phyloP scores from a whole-genome alignment of 257 asterid species.

The Penstemon barbatus region DNA sequence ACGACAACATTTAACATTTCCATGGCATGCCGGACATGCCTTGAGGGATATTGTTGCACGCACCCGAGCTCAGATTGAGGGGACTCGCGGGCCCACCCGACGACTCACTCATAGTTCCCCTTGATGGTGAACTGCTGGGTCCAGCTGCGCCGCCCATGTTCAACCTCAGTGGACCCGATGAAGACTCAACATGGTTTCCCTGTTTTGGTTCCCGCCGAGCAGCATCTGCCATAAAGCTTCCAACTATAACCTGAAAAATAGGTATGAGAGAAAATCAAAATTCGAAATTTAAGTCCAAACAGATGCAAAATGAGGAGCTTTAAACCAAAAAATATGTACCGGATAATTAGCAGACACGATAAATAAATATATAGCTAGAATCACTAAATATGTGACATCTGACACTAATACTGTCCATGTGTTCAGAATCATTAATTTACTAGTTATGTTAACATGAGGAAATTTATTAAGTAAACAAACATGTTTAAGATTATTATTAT shows the following conservation, averaged over 20 bases:
- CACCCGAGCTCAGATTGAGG: constrained; percentile 35
- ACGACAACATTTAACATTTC: constrained; percentile 27
- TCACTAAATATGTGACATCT: too few relatives aligned
- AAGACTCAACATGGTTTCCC: constrained; percentile 29
- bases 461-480: neutral
- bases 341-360: neutral
- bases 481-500: neutral
- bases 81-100: constrained; percentile 54
- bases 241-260: constrained; percentile 44
- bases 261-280: neutral
- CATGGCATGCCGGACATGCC: constrained; percentile 38
- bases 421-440: neutral
- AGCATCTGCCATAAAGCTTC: constrained; percentile 42
- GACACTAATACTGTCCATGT: too few relatives aligned
- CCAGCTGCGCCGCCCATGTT: constrained; percentile 40
- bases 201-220: constrained; percentile 30
- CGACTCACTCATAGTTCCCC: constrained; percentile 46
- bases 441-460: neutral
- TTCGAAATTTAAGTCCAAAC: neutral
- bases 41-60: constrained; percentile 28
- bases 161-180: constrained; percentile 27
- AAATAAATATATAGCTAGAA: too few relatives aligned
- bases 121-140: constrained; percentile 50
- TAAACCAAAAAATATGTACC: neutral
- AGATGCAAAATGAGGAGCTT: neutral